These are phyloP conservation scores for Quercus suber DNA, from an alignment of 306 rosid genomes.

Conservation along the genomic window DNA sequence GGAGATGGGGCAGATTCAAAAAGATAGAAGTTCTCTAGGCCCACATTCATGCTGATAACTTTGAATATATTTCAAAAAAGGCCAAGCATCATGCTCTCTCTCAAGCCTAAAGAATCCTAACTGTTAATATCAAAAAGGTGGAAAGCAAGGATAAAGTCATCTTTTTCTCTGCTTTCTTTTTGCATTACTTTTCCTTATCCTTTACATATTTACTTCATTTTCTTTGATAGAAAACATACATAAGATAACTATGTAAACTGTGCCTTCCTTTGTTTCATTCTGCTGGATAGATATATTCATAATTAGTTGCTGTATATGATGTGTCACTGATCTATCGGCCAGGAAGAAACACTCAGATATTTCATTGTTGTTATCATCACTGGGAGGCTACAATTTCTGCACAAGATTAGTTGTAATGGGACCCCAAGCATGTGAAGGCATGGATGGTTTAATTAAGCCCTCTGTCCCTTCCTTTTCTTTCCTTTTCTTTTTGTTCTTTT, in stretches of 20 bases:
- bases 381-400: constrained; percentile 28
- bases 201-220: background rate
- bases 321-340: constrained; percentile 28
- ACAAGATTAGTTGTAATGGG: constrained; percentile 30
- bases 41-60: constrained; percentile 20
- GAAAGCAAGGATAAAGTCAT: constrained; percentile 32
- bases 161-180: background rate
- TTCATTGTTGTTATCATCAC: constrained; percentile 24
- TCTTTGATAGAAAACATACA: background rate
- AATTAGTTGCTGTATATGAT: constrained; percentile 8
- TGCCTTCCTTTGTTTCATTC: constrained; percentile 10
- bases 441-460: constrained; percentile 16
- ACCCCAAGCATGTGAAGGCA: constrained; percentile 40
- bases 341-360: constrained; percentile 33
- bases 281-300: constrained; percentile 7
- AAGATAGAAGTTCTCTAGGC: background rate
- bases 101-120: constrained; percentile 36
- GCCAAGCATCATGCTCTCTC: constrained; percentile 23
- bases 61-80: constrained; percentile 17
- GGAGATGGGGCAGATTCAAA: constrained; percentile 4
- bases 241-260: background rate
- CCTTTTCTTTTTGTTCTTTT: background rate
- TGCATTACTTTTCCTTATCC: background rate
- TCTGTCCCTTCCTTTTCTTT: constrained; percentile 9
- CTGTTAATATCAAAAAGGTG: constrained; percentile 18